These are phyloP conservation scores for Rhizomucor miehei DNA, from an alignment of 371 early-diverging fungal species.

Conservation along the genomic window DNA sequence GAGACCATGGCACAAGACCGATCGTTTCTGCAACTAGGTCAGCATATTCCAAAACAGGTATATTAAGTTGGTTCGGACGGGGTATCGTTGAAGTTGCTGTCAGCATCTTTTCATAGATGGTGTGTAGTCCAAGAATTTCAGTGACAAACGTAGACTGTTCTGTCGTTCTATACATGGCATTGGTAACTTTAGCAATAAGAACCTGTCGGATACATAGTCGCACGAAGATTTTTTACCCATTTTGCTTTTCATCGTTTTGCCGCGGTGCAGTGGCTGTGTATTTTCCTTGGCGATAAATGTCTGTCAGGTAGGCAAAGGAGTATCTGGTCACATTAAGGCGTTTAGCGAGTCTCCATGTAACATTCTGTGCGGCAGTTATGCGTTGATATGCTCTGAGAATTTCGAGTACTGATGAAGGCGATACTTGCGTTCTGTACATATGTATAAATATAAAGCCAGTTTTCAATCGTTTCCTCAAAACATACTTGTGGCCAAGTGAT, in stretches of 20 bases:
- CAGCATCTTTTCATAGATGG: slow-evolving; percentile 62
- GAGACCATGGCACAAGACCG: slow-evolving; percentile 41
- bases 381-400: slow-evolving; percentile 56
- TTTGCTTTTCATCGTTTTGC: slow-evolving; percentile 1
- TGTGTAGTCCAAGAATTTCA: slow-evolving; percentile 56
- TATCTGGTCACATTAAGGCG: slow-evolving; percentile 45
- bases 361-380: slow-evolving; percentile 36
- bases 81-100: slow-evolving; percentile 56
- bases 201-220: neutral
- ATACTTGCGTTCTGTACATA: neutral
- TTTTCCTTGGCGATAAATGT: slow-evolving; percentile 26
- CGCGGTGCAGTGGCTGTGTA: slow-evolving; percentile 11
- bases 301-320: slow-evolving; percentile 28
- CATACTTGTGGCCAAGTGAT: slow-evolving; percentile 51
- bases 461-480: neutral
- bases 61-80: slow-evolving; percentile 62
- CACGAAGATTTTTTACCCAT: neutral
- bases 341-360: slow-evolving; percentile 43
- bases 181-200: neutral
- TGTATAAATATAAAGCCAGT: slow-evolving; percentile 4
- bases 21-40: slow-evolving; percentile 65
- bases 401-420: slow-evolving; percentile 23
- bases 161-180: neutral
- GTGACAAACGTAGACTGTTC: slow-evolving; percentile 3
- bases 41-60: slow-evolving; percentile 56